Conservation (phyloP, 2,329 filamentous ascomycete species). For the Stemphylium lycopersici region DNA sequence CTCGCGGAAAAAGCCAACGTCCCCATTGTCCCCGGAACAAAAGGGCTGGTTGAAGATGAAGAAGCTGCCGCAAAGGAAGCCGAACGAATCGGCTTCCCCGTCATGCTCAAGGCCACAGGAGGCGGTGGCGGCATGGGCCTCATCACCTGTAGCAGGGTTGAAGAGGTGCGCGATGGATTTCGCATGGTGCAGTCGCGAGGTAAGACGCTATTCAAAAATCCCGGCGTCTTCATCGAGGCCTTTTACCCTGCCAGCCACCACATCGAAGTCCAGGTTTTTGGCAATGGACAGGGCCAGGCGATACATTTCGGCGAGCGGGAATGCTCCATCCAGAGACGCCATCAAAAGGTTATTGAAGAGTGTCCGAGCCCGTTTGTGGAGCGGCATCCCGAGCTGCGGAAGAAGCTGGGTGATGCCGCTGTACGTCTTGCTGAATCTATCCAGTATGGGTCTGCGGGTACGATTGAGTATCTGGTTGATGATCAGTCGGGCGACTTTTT, state of each 20-base stretch:
- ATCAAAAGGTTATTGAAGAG: conserved; percentile 92
- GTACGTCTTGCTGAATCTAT: conserved; percentile 67
- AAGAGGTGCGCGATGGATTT: conserved; percentile 51
- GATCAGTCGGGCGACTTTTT: conserved; percentile 80
- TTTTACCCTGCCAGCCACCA: conserved; percentile 55
- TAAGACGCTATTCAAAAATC: conserved; percentile 25
- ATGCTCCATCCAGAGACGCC: conserved; percentile 83
- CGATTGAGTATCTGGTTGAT: conserved; percentile 89
- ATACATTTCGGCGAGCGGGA: conserved; percentile 88
- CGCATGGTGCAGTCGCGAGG: conserved; percentile 60
- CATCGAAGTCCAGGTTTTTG: conserved; percentile 90
- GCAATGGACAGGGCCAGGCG: conserved; percentile 77
- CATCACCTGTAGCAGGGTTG: conserved; percentile 13
- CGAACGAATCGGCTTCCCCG: conserved; percentile 55
- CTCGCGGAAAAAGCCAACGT: conserved; percentile 60
- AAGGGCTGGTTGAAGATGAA: conserved; percentile 54
- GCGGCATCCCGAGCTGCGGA: conserved; percentile 61
- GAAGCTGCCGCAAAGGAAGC: conserved; percentile 50
- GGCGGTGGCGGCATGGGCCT: conserved; percentile 65
- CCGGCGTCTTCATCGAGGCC: conserved; percentile 57
- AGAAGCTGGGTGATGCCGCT: conserved; percentile 69
- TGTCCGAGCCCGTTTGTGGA: conserved; percentile 75
- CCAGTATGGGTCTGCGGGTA: conserved; percentile 82
- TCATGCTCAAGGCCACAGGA: conserved; percentile 66
- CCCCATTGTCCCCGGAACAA: conserved; percentile 62